These are phyloP conservation scores for Aspergillus sp. DNA, from an alignment of 2,329 filamentous ascomycete genomes.

Conservation along the genomic window DNA sequence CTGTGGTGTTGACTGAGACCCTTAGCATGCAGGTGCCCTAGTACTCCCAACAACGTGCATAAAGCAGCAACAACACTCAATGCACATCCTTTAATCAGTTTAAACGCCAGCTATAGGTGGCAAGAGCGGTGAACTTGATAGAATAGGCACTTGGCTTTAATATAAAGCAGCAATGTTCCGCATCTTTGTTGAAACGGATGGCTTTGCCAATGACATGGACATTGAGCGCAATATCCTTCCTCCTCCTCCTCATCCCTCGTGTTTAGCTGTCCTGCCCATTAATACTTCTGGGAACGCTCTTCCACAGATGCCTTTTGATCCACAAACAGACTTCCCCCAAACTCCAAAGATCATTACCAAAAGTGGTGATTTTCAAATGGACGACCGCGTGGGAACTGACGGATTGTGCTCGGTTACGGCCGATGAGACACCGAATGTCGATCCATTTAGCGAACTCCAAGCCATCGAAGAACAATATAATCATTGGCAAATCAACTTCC, in stretches of 20 bases:
- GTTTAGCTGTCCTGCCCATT: background rate
- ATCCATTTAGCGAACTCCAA: background rate
- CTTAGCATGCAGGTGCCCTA: slow-evolving; percentile 28
- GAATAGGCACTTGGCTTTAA: slow-evolving; percentile 9
- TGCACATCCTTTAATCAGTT: slow-evolving; percentile 7
- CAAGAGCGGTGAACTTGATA: slow-evolving; percentile 27
- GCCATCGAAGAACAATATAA: background rate
- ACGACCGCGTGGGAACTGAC: slow-evolving; percentile 2
- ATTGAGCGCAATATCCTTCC: slow-evolving; percentile 10
- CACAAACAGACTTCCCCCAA: background rate
- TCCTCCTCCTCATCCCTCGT: slow-evolving; percentile 1
- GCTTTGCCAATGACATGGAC: slow-evolving; percentile 5
- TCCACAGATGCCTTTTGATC: slow-evolving; percentile 1
- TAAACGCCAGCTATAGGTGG: slow-evolving; percentile 10
- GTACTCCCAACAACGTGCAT: slow-evolving; percentile 22
- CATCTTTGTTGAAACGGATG: slow-evolving; percentile 13
- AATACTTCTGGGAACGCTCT: background rate
- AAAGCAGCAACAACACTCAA: slow-evolving; percentile 9
- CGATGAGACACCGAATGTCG: slow-evolving; percentile 7
- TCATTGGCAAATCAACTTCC: slow-evolving; percentile 8
- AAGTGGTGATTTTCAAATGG: slow-evolving; percentile 5
- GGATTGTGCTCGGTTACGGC: background rate
- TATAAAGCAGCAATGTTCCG: slow-evolving; percentile 23
- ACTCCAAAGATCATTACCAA: background rate
- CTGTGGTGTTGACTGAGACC: slow-evolving; percentile 17